Evolutionary conservation across 169 alveolate genomes (phyloP).

Genomic region (Eimeria tenella): DNA sequence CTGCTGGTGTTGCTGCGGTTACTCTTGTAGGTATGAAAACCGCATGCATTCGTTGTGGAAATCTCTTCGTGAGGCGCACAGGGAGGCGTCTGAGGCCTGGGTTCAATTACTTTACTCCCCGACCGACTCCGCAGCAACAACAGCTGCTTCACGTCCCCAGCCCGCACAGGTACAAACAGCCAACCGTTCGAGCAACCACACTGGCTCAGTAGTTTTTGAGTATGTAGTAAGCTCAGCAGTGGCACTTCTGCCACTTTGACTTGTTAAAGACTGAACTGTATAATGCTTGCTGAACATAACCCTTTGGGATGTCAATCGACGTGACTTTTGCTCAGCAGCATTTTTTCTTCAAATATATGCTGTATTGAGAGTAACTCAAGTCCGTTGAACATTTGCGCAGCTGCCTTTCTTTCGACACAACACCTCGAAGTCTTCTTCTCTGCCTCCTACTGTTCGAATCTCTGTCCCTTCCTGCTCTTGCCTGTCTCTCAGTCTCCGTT

Average conservation of each 20-base stretch:
- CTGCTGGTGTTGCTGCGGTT: neutral
- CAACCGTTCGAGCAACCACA: neutral
- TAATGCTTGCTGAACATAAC: too few species aligned
- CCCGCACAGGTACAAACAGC: slow-evolving; percentile 59
- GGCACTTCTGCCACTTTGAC: too few species aligned
- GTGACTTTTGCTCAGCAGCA: too few species aligned
- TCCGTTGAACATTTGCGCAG: too few species aligned
- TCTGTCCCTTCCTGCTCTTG: neutral
- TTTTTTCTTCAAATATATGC: too few species aligned
- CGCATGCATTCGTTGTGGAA: slow-evolving; percentile 34
- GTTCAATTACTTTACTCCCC: neutral
- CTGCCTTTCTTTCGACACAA: neutral
- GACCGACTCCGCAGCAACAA: neutral
- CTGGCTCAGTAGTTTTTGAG: neutral
- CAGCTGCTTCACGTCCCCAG: slow-evolving; percentile 4
- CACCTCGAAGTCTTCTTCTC: neutral
- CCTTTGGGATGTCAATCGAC: too few species aligned
- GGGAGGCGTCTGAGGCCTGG: slow-evolving; percentile 40
- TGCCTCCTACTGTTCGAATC: neutral
- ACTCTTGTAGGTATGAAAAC: slow-evolving; percentile 8
- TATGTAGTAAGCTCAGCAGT: neutral
- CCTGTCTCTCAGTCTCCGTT: neutral
- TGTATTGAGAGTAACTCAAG: too few species aligned
- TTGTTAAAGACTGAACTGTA: too few species aligned
- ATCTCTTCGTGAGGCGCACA: neutral